Base-by-base conservation (phyloP, 1,139 yeast species). In the Geotrichum histeridarum region DNA sequence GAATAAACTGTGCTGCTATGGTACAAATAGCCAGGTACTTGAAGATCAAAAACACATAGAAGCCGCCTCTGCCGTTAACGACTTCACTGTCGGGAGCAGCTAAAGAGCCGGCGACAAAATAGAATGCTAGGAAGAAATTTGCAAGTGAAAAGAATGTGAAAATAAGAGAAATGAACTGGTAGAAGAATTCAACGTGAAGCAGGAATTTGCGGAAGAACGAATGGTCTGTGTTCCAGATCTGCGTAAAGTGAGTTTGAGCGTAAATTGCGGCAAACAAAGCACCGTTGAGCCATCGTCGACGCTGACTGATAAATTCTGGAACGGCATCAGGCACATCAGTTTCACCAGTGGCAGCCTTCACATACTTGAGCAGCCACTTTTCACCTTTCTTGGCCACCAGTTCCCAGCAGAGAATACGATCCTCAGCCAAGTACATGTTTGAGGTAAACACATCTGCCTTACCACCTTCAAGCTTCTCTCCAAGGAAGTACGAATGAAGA, bases 101-200 rank as follows among this genome's bases (percentile, higher is more conserved):
- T 62, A 93, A 76, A 2, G 97, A 84, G 47, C 98, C 98, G 1
- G 96, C 94, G 60, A 93, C 80, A 70, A 89, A 93, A 72, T 91
- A 90, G 69, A 91, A 91, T 0, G 97, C 88, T 66, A 93, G 76
- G 67, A 87, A 93, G 67, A 88, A 93, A 72, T 91, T 89, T 62
- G 94, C 86, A 65, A 91, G 78, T 1, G 96, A 87, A 67, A 93
- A 93, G 77, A 91, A 88, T 15, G 95, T 86, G 70, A 91, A 89
- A 22, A 88, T 61, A 67, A 90, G 77, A 50, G 82, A 82, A 55
- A 87, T 68, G 60, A 86, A 81, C 69, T 91, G 98, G 68, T 91
- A 93, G 33, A 83, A 59, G 68, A 91, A 90, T 68, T 91, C 97
- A 56, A 91, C 69, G 62, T 87, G 93, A 55, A 93, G 76, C 72